Evolutionary conservation across 1,284 basidiomycete species (phyloP), one percentile per base, ranked within the genome.

Genomic region (Malassezia sympodialis): DNA sequence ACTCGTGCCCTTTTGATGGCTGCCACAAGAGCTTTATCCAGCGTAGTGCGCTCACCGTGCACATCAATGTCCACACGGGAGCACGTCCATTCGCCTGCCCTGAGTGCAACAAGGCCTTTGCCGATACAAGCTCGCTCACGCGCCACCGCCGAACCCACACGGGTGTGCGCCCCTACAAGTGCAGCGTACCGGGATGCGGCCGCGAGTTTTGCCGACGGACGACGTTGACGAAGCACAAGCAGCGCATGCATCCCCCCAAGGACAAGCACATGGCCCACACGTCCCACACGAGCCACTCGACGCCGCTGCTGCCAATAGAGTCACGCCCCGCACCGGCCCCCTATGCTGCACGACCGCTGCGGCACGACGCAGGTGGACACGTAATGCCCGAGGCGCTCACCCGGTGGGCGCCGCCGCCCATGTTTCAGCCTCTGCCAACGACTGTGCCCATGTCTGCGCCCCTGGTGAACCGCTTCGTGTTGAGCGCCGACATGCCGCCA

Each of bases 11-110:
- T 2, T 67, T 63, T 34, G 56, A 53, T 12, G 58, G 50, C 11
- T 73, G 72, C 53, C 62, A 63, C 54, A 71, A 72, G 59, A 67
- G 67, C 10, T 73, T 73, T 48, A 72, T 73, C 24, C 67, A 76
- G 49, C 62, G 68, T 41, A 67, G 65, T 2, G 88, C 88, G 23
- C 76, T 90, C 56, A 85, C 86, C 49, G 88, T 90, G 4, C 88
- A 90, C 73, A 79, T 82, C 50, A 83, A 88, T 39, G 85, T 88
- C 8, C 88, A 90, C 68, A 89, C 88, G 1, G 67, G 69, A 14
- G 67, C 90, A 77, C 86, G 87, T 68, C 88, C 88, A 8, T 87
- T 90, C 72, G 81, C 80, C 49, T 90, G 88, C 55, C 14, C 85
- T 80, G 17, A 88, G 84, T 72, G 71, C 53, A 50, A 52, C 51